A percentile compares a stretch with the other conserved stretches of the same genome.
Conservation (phyloP, 2,329 filamentous ascomycete species). For the Arthroderma sp. region DNA sequence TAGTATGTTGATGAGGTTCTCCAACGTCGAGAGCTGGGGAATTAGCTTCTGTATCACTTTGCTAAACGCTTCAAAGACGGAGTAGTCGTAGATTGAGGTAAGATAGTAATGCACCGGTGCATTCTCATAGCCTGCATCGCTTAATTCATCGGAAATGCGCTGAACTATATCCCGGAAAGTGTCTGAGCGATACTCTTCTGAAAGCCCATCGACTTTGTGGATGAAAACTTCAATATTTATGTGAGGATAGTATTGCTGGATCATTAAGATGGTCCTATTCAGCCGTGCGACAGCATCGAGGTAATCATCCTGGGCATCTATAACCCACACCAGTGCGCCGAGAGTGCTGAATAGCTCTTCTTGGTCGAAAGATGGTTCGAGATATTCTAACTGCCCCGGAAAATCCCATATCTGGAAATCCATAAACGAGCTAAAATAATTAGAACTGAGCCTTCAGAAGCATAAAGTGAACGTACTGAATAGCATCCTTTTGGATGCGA, state of each 20-base stretch:
- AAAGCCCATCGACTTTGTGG: conserved; percentile 96
- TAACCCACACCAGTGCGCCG: conserved; percentile 93
- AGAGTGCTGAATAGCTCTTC: conserved; percentile 90
- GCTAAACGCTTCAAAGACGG: conserved; percentile 94
- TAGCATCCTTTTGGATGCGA: conserved; percentile 83
- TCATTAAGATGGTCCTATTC: conserved; percentile 75
- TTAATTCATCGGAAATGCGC: conserved; percentile 88
- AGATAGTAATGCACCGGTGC: conserved; percentile 89
- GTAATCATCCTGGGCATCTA: conserved; percentile 97
- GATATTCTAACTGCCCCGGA: conserved; percentile 85
- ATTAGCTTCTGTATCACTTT: conserved; percentile 98
- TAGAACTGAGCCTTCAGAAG: neutral
- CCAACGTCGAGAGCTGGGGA: conserved; percentile 79
- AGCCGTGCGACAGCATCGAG: conserved; percentile 78
- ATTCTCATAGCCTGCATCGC: conserved; percentile 84
- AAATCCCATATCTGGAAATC: conserved; percentile 99
- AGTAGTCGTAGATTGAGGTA: conserved; percentile 96
- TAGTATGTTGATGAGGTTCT: conserved; percentile 85
- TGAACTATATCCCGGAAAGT: conserved; percentile 95
- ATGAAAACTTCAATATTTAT: conserved; percentile 98
- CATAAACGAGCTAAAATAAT: conserved; percentile 70
- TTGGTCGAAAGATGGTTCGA: conserved; percentile 78
- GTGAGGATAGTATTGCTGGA: conserved; percentile 77
- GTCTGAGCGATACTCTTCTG: conserved; percentile 90
- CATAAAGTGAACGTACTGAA: conserved; percentile 56